Percentiles rank a stretch among this genome's conserved stretches.
These are phyloP conservation scores for Pochonia chlamydosporia DNA, from an alignment of 2,329 filamentous ascomycete species.

Conservation along the genomic window DNA sequence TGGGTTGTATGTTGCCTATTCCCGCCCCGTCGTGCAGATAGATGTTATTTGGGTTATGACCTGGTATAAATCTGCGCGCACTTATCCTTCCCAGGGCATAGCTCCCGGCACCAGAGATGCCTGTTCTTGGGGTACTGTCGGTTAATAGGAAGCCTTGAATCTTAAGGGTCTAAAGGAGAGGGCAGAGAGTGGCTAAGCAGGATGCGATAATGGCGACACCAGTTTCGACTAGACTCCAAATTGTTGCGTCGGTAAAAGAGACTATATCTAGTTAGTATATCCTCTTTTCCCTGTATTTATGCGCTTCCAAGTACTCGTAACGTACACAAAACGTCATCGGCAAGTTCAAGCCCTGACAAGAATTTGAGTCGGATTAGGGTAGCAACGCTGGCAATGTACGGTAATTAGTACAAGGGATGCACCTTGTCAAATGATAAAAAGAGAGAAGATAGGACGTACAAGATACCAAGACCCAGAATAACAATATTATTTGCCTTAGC, in stretches of 20 bases:
- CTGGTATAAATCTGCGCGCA: slow-evolving; percentile 19
- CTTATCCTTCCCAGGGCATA: slow-evolving; percentile 23
- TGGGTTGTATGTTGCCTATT: not conserved
- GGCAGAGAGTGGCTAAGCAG: slow-evolving; percentile 48
- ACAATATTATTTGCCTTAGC: slow-evolving; percentile 46
- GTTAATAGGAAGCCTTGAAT: slow-evolving; percentile 41
- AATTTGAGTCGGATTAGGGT: slow-evolving; percentile 47
- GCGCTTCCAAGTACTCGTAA: not conserved
- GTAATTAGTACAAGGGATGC: slow-evolving; percentile 10
- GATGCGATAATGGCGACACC: slow-evolving; percentile 50
- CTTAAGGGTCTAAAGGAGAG: slow-evolving; percentile 42
- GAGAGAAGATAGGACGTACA: slow-evolving; percentile 20
- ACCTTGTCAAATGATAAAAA: too few species aligned
- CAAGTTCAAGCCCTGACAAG: slow-evolving; percentile 37
- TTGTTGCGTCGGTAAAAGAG: slow-evolving; percentile 44
- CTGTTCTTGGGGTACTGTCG: slow-evolving; percentile 27
- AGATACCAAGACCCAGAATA: slow-evolving; percentile 44
- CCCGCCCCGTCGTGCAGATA: slow-evolving; percentile 23
- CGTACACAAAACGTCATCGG: slow-evolving; percentile 44
- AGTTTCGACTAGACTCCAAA: slow-evolving; percentile 53
- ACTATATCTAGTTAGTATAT: slow-evolving; percentile 28
- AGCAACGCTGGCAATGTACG: slow-evolving; percentile 39
- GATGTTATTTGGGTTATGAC: slow-evolving; percentile 29
- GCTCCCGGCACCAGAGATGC: slow-evolving; percentile 17
- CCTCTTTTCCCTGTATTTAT: too few species aligned